Evolutionary conservation across 371 early-diverging fungal genomes (phyloP).

Genomic region (Mucor irregularis): DNA sequence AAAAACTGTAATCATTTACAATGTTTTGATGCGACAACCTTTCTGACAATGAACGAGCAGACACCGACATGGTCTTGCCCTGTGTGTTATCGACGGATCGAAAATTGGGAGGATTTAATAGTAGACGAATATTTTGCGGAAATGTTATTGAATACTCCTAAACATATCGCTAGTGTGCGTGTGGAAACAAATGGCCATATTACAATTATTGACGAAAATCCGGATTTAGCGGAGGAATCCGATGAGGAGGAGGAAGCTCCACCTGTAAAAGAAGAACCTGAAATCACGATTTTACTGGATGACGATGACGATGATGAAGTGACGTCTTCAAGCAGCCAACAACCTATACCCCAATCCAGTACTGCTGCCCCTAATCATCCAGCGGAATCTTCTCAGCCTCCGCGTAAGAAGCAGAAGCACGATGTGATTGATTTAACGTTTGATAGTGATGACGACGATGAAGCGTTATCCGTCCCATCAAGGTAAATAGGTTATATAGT

Average conservation of each 20-base stretch:
- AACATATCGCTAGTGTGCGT: conserved; percentile 55
- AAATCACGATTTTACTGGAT: conserved; percentile 17
- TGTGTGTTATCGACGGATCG: conserved; percentile 61
- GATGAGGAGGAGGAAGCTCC: conserved; percentile 2
- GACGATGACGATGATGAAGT: conserved; percentile 15
- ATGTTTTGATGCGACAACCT: conserved; percentile 74
- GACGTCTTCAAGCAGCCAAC: neutral
- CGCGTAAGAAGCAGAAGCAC: conserved; percentile 6
- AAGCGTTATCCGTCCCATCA: too few species aligned
- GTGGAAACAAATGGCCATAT: conserved; percentile 65
- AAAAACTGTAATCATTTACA: conserved; percentile 67
- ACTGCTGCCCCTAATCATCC: neutral
- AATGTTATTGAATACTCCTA: conserved; percentile 52
- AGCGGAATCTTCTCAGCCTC: conserved; percentile 8
- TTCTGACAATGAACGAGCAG: conserved; percentile 69
- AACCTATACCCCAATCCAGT: too few species aligned
- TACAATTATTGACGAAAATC: conserved; percentile 36
- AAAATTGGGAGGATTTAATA: conserved; percentile 60
- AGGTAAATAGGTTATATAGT: too few species aligned
- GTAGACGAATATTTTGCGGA: conserved; percentile 71
- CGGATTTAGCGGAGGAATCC: conserved; percentile 15
- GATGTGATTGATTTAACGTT: conserved; percentile 68
- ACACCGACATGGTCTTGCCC: conserved; percentile 78
- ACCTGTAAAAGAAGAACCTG: neutral
- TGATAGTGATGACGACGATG: conserved; percentile 56